Percentiles rank a stretch among this genome's conserved stretches.
These are phyloP conservation scores for Suhomyces prunicola DNA, from an alignment of 805 yeast species.

Conservation along the genomic window DNA sequence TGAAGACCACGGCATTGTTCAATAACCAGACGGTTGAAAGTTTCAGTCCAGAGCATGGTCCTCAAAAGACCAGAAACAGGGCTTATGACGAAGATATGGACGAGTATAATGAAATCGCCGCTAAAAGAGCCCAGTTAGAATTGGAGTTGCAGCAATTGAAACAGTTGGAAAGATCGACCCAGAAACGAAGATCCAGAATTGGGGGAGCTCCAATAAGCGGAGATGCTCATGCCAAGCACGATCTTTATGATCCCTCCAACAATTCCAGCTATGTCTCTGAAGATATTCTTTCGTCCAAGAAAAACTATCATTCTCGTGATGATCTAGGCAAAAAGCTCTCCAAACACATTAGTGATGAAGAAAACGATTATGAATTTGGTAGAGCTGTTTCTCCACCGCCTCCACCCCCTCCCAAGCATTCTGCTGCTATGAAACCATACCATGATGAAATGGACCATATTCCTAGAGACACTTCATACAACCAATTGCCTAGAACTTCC, in stretches of 20 bases:
- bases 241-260: slow-evolving; percentile 13
- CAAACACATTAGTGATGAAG: slow-evolving; percentile 18
- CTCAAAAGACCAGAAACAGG: slow-evolving; percentile 4
- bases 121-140: slow-evolving; percentile 38
- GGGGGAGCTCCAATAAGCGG: background rate
- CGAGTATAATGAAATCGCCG: slow-evolving; percentile 29
- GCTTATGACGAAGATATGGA: slow-evolving; percentile 7
- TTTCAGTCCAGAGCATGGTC: slow-evolving; percentile 23
- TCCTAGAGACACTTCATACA: slow-evolving; percentile 3
- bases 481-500: background rate
- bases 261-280: slow-evolving; percentile 34
- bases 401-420: slow-evolving; percentile 37
- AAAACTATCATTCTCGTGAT: slow-evolving; percentile 29
- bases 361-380: slow-evolving; percentile 15
- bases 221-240: background rate
- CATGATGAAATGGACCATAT: slow-evolving; percentile 5
- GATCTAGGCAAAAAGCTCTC: slow-evolving; percentile 34
- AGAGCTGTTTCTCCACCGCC: slow-evolving; percentile 17
- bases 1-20: slow-evolving; percentile 10
- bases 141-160: slow-evolving; percentile 34
- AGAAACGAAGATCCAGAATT: slow-evolving; percentile 3
- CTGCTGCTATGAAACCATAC: slow-evolving; percentile 11
- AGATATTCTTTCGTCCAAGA: slow-evolving; percentile 33
- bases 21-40: slow-evolving; percentile 24
- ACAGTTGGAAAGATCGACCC: slow-evolving; percentile 22